A percentile compares a stretch with the other conserved stretches of the same genome.
phyloP scores from a whole-genome alignment of 2,329 filamentous ascomycete genomes.

The Paecilomyces sp. region DNA sequence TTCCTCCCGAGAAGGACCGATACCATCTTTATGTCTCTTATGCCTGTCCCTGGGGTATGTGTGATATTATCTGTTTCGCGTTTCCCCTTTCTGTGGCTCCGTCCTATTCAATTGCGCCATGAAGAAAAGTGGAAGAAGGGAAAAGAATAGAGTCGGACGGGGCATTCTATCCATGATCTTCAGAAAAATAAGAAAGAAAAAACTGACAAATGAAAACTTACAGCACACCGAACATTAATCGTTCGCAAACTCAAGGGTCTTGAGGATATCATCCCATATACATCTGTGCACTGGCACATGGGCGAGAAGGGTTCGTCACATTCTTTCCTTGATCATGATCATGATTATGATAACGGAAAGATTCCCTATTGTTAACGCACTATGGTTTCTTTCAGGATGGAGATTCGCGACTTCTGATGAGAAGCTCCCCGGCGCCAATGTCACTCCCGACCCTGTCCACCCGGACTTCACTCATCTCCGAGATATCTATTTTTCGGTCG shows the following conservation, averaged over 20 bases:
- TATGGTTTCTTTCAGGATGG: slow-evolving; percentile 55
- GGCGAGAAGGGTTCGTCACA: slow-evolving; percentile 50
- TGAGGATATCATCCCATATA: slow-evolving; percentile 71
- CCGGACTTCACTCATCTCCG: slow-evolving; percentile 65
- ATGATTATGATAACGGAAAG: no score
- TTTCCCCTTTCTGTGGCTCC: background rate
- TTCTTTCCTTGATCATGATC: no score
- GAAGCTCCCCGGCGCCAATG: slow-evolving; percentile 49
- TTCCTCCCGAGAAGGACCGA: slow-evolving; percentile 76
- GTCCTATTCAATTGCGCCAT: background rate
- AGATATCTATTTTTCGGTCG: slow-evolving; percentile 70
- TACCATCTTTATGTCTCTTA: slow-evolving; percentile 96
- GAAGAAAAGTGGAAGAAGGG: background rate
- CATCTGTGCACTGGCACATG: slow-evolving; percentile 91
- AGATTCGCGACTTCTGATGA: slow-evolving; percentile 67
- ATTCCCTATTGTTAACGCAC: no score
- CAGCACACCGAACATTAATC: slow-evolving; percentile 80
- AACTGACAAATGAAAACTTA: background rate
- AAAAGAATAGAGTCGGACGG: background rate
- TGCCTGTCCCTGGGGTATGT: slow-evolving; percentile 76
- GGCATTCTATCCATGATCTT: background rate
- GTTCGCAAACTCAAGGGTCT: slow-evolving; percentile 85
- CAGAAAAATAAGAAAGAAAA: background rate
- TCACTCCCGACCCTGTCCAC: slow-evolving; percentile 50
- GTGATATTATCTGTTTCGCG: background rate